Evolutionary conservation across 78 protist species (phyloP).

Genomic region (Neovahlkampfia damariscottae): DNA sequence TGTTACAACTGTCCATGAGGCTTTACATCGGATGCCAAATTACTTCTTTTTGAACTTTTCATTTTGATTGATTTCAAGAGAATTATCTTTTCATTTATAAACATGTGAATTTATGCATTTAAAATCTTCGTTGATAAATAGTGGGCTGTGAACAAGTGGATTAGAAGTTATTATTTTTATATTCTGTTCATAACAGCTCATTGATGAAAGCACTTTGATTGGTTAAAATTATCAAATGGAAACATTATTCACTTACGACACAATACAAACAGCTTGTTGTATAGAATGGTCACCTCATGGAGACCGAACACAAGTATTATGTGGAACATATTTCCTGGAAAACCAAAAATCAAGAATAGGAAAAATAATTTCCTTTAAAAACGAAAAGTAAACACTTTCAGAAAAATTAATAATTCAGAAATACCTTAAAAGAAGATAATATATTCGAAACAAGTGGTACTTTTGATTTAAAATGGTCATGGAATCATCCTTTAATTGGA

Average conservation of each 20-base stretch:
- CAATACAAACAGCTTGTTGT: background rate
- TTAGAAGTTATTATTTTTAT: too few species aligned
- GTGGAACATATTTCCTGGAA: background rate
- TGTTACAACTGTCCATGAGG: too few species aligned
- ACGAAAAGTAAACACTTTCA: background rate
- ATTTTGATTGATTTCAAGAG: too few species aligned
- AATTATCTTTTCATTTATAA: too few species aligned
- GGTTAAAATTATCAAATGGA: too few species aligned
- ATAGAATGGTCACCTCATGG: background rate
- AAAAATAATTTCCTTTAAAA: background rate
- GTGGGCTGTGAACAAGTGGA: too few species aligned
- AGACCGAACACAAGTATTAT: background rate
- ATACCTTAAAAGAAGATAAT: background rate
- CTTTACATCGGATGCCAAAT: too few species aligned
- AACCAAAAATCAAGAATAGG: background rate
- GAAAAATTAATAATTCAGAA: background rate
- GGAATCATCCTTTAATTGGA: background rate
- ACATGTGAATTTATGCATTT: too few species aligned
- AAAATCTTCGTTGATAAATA: too few species aligned
- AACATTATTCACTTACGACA: background rate
- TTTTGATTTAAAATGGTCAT: conserved; percentile 53
- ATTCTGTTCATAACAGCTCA: too few species aligned
- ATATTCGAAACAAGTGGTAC: conserved; percentile 30
- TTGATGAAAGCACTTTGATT: too few species aligned
- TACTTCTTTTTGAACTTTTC: too few species aligned